Percentiles rank a stretch among this genome's conserved stretches.
These are phyloP conservation scores for Podila clonocystis DNA, from an alignment of 192 early-diverging fungal genomes.

Conservation along the genomic window DNA sequence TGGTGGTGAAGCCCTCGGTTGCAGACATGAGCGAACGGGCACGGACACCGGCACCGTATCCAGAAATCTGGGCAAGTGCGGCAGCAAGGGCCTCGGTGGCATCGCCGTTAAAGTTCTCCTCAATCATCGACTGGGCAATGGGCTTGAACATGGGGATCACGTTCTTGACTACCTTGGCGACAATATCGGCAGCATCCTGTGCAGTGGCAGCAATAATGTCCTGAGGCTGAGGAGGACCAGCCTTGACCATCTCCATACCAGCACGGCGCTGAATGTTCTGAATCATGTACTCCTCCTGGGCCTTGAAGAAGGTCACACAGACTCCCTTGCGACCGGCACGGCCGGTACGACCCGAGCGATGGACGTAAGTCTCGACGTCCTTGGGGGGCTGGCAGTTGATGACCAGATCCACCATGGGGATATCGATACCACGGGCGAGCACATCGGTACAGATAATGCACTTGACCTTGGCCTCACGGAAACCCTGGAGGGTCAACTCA, in stretches of 20 bases:
- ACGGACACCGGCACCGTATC: slow-evolving; percentile 84
- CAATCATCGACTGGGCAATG: slow-evolving; percentile 80
- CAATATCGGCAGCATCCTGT: slow-evolving; percentile 74
- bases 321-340: slow-evolving; percentile 88
- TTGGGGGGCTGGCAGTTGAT: slow-evolving; percentile 96
- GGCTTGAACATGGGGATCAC: slow-evolving; percentile 84
- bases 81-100: slow-evolving; percentile 81
- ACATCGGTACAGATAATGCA: slow-evolving; percentile 96
- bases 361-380: slow-evolving; percentile 95
- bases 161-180: slow-evolving; percentile 74
- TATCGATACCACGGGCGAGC: slow-evolving; percentile 93
- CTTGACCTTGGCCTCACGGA: slow-evolving; percentile 86
- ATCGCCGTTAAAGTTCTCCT: slow-evolving; percentile 70
- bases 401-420: slow-evolving; percentile 96
- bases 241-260: slow-evolving; percentile 83
- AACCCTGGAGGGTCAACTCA: slow-evolving; percentile 84
- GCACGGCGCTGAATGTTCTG: slow-evolving; percentile 79
- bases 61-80: slow-evolving; percentile 87
- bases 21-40: slow-evolving; percentile 86
- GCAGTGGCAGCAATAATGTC: slow-evolving; percentile 89
- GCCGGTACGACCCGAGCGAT: slow-evolving; percentile 94
- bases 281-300: slow-evolving; percentile 85
- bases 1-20: slow-evolving; percentile 82
- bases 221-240: slow-evolving; percentile 88
- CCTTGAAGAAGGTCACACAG: slow-evolving; percentile 95